A percentile compares a stretch with the other conserved stretches of the same genome.
Conservation (phyloP, 345 rosid species). For the Syzygium jambos region DNA sequence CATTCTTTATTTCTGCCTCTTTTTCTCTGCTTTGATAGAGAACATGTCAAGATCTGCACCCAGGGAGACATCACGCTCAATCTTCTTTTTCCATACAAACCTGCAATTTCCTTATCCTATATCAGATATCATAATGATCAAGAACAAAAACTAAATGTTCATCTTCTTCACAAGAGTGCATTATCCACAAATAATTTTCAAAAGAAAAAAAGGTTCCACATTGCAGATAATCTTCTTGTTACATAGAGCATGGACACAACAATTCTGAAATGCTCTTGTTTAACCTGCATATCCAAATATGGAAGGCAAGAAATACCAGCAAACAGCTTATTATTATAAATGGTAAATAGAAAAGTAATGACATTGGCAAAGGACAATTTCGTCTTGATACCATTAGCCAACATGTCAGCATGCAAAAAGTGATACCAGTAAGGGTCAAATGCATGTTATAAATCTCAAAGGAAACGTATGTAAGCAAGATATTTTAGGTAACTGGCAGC, state of each 20-base stretch:
- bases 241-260: background rate
- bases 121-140: background rate
- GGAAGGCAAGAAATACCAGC: background rate
- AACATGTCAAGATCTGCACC: slow-evolving; percentile 61
- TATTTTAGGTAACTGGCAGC: background rate
- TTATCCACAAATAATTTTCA: background rate
- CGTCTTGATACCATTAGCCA: background rate
- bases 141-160: background rate
- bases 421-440: background rate
- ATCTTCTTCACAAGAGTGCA: background rate
- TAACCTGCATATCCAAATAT: background rate
- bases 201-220: background rate
- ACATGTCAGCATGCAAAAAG: background rate
- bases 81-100: slow-evolving; percentile 93
- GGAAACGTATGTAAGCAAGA: too few relatives aligned
- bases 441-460: too few relatives aligned
- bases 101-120: slow-evolving; percentile 24
- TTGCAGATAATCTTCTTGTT: background rate
- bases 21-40: slow-evolving; percentile 80
- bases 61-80: slow-evolving; percentile 69
- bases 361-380: background rate
- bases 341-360: background rate
- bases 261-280: background rate
- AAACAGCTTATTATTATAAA: background rate
- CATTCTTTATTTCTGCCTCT: slow-evolving; percentile 74